These are phyloP conservation scores for Psophocarpus tetragonolobus DNA, from an alignment of 306 rosid genomes.

Conservation along the genomic window DNA sequence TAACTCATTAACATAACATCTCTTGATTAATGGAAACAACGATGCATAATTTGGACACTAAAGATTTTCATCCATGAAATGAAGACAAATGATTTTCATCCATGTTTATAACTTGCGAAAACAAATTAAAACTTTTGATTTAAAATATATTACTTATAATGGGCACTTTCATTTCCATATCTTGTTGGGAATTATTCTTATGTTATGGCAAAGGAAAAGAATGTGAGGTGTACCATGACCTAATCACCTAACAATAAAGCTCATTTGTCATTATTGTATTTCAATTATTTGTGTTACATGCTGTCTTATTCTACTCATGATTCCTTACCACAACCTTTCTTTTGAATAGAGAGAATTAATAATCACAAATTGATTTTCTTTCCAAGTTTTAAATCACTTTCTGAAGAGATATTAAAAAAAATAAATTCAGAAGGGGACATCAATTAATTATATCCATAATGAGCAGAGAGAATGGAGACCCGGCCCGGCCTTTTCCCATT, in stretches of 20 bases:
- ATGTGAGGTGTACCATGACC: conserved; percentile 31
- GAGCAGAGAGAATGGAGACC: background rate
- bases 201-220: background rate
- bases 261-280: conserved; percentile 54
- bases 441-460: background rate
- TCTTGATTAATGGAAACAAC: no score
- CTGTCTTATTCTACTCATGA: conserved; percentile 42
- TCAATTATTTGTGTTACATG: no score
- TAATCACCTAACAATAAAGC: conserved; percentile 49
- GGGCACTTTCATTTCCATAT: conserved; percentile 57
- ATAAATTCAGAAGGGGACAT: no score
- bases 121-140: conserved; percentile 27
- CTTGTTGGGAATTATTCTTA: conserved; percentile 44
- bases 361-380: background rate
- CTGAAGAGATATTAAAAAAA: background rate
- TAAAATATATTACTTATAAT: conserved; percentile 54
- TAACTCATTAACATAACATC: no score
- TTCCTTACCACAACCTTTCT: conserved; percentile 31
- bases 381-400: background rate
- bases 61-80: no score
- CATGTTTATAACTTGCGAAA: conserved; percentile 40
- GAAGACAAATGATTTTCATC: no score
- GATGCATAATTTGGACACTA: no score
- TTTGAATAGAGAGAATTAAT: conserved; percentile 29
- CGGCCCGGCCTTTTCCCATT: background rate